Percentiles rank a stretch among this genome's conserved stretches.
Conservation (phyloP, 164 flowering plant genomes). For the Chimonanthus salicifolius region DNA sequence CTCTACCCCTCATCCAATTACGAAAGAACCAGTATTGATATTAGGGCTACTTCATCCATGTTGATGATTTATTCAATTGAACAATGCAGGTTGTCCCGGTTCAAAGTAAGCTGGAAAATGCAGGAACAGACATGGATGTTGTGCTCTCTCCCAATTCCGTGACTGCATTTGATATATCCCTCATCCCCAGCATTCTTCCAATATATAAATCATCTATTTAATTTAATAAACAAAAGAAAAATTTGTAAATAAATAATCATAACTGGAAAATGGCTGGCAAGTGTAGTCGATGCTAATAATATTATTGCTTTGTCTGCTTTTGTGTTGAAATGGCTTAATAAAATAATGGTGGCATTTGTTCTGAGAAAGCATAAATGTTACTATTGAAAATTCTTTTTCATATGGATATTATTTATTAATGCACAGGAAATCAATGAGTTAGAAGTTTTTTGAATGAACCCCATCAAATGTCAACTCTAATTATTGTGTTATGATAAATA, state of each 20-base stretch:
- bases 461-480: no score
- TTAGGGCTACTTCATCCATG: not conserved
- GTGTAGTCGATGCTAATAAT: no score
- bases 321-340: not conserved
- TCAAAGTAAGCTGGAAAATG: slow-evolving; percentile 25
- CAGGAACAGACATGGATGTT: slow-evolving; percentile 47
- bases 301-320: not conserved
- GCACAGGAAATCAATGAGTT: no score
- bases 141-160: slow-evolving; percentile 55
- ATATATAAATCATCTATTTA: slow-evolving; percentile 23
- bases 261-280: not conserved
- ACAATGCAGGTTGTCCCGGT: slow-evolving; percentile 46
- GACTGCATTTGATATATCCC: slow-evolving; percentile 58
- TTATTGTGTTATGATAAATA: no score
- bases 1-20: not conserved
- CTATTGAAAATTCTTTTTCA: no score
- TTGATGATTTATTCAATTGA: not conserved
- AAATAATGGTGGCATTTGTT: not conserved
- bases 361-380: no score
- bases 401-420: no score
- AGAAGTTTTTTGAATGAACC: no score
- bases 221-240: not conserved
- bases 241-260: not conserved
- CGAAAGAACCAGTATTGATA: not conserved
- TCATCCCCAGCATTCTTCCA: slow-evolving; percentile 12